Base-by-base conservation (phyloP, 1,284 basidiomycete species). In the Caloboletus firmus region DNA sequence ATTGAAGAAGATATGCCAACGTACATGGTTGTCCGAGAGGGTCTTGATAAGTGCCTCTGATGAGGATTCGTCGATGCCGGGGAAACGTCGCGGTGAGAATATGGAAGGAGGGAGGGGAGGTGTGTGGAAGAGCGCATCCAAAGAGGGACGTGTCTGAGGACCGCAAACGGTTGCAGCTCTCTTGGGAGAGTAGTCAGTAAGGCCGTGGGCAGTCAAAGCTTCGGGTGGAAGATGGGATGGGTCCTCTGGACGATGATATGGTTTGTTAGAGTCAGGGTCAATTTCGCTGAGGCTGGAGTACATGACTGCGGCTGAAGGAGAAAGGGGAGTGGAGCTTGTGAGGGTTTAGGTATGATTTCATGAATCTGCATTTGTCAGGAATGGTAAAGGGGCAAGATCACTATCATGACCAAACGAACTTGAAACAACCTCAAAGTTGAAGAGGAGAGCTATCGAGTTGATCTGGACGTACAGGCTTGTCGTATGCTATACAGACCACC, bases 1-100 rank as follows among this genome's bases (percentile, higher is more conserved):
- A 54, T 86, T 84, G 70, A 85, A 84, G 64, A 82, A 87, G 26
- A 79, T 75, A 60, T 87, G 83, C 74, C 79, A 79, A 18, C 74
- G 75, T 44, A 76, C 71, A 54, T 84, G 79, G 59, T 88, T 84
- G 48, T 83, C 78, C 40, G 78, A 77, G 48, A 87, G 72, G 0
- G 77, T 69, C 42, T 73, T 70, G 20, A 73, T 68, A 4, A 84
- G 69, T 1, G 72, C 67, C 18, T 68, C 62, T 18, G 78, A 77
- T 0, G 83, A 80, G n/a, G 76, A 71, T 10, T 72, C 65, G 5
- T 75, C 77, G 18, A 76, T 70, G 3, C 83, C 84, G 20, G 82
- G 77, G 54, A 74, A 74, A n/a, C 56, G 58, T 17, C 51, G 63
- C 1, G 72, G 79, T 7, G 69, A 68, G 30, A 71, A 59, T 3